A percentile compares a stretch with the other conserved stretches of the same genome.
Conservation (phyloP, 495 filamentous ascomycete species). For the Geopyxis carbonaria region DNA sequence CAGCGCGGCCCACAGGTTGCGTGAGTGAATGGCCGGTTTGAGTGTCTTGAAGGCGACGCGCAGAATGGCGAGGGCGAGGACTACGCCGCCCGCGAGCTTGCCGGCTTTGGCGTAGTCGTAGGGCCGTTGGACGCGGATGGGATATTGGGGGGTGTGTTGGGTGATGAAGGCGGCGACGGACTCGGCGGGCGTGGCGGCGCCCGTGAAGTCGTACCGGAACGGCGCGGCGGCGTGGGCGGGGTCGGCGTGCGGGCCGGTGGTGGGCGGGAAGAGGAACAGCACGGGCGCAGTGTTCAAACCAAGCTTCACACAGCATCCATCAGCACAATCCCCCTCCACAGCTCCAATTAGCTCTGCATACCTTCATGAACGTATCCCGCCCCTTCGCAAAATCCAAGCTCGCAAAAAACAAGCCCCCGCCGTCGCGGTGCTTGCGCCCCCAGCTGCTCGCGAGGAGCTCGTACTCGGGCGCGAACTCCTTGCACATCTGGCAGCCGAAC, state of each 20-base stretch:
- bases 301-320: constrained; percentile 36
- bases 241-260: constrained; percentile 64
- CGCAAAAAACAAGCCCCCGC: constrained; percentile 60
- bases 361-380: constrained; percentile 72
- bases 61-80: constrained; percentile 46
- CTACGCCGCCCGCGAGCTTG: constrained; percentile 43
- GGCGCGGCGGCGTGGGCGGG: constrained; percentile 40
- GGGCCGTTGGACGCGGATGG: constrained; percentile 56
- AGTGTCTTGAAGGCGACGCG: constrained; percentile 68
- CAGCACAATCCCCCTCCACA: not conserved
- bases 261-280: constrained; percentile 74
- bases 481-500: constrained; percentile 74
- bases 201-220: constrained; percentile 69
- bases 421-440: constrained; percentile 59
- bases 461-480: constrained; percentile 89
- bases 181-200: constrained; percentile 14
- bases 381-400: constrained; percentile 83
- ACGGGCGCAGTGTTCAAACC: constrained; percentile 91
- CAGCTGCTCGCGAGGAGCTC: constrained; percentile 76
- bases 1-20: constrained; percentile 84
- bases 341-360: constrained; percentile 28
- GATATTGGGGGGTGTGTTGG: constrained; percentile 52
- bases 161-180: constrained; percentile 43
- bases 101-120: constrained; percentile 70
- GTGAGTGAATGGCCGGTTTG: constrained; percentile 71